Evolutionary conservation across 176 grass and related monocot genomes (phyloP).

Genomic region (Stipa capillata): DNA sequence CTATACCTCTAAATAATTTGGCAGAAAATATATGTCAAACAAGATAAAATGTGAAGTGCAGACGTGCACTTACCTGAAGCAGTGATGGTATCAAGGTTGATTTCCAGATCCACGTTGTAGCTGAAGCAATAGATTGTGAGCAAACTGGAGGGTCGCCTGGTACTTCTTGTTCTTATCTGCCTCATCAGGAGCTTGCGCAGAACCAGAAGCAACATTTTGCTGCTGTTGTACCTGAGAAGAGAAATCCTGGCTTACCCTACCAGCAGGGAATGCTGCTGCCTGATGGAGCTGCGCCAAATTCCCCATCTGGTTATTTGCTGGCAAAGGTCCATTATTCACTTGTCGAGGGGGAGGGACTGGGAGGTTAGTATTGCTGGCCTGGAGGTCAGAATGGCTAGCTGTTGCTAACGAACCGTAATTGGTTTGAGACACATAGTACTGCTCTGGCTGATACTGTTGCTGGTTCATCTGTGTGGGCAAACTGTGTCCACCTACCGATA

Average conservation of each 20-base stretch:
- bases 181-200: slow-evolving; percentile 46
- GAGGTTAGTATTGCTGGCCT: slow-evolving; percentile 11
- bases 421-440: slow-evolving; percentile 28
- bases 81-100: slow-evolving; percentile 33
- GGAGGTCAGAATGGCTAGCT: slow-evolving; percentile 14
- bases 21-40: slow-evolving; percentile 2
- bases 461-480: slow-evolving; percentile 37
- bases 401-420: slow-evolving; percentile 12
- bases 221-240: slow-evolving; percentile 45
- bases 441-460: slow-evolving; percentile 37
- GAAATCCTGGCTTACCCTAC: slow-evolving; percentile 7
- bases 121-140: slow-evolving; percentile 64
- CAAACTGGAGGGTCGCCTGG: slow-evolving; percentile 85
- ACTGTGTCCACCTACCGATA: slow-evolving; percentile 22
- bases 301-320: slow-evolving; percentile 19
- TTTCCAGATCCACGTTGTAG: slow-evolving; percentile 61
- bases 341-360: slow-evolving; percentile 8
- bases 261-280: slow-evolving; percentile 7
- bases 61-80: slow-evolving; percentile 19
- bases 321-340: slow-evolving; percentile 13
- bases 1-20: neutral
- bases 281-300: slow-evolving; percentile 28
- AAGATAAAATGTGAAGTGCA: neutral
- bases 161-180: slow-evolving; percentile 86
- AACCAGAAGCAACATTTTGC: slow-evolving; percentile 32